These are phyloP conservation scores for Alternaria viburni DNA, from an alignment of 2,329 filamentous ascomycete species.

Conservation along the genomic window DNA sequence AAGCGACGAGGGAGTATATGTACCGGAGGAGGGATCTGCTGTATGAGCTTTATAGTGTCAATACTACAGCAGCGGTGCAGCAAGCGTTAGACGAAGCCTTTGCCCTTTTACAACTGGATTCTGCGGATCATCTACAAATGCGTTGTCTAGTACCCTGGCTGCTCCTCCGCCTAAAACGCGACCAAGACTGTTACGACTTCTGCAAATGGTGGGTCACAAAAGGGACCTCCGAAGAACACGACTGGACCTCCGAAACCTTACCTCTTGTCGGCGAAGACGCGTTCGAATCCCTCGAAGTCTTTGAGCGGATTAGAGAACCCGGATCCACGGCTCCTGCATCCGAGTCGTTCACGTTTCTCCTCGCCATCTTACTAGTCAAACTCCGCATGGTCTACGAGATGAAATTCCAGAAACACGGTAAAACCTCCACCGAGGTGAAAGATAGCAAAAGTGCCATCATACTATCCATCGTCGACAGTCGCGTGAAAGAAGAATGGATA, in stretches of 20 bases:
- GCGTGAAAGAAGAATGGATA: too few relatives aligned
- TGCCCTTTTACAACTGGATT: neutral
- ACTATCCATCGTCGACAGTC: too few relatives aligned
- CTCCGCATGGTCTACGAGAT: too few relatives aligned
- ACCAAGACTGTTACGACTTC: constrained; percentile 60
- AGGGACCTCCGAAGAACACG: constrained; percentile 8
- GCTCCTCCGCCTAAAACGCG: constrained; percentile 55
- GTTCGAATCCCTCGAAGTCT: neutral
- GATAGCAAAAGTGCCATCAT: too few relatives aligned
- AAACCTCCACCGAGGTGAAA: too few relatives aligned
- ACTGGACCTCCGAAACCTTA: neutral
- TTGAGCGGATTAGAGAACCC: neutral
- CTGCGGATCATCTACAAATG: constrained; percentile 25
- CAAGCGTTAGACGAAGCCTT: neutral
- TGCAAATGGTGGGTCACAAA: constrained; percentile 54
- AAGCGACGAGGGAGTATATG: too few relatives aligned
- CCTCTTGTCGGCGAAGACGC: neutral
- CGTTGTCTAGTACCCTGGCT: constrained; percentile 51
- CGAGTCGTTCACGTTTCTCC: too few relatives aligned
- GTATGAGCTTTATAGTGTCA: neutral
- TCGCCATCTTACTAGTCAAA: too few relatives aligned
- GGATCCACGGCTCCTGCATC: too few relatives aligned
- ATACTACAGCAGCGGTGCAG: neutral
- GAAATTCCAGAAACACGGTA: too few relatives aligned
- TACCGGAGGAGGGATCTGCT: too few relatives aligned